Conservation (phyloP, 495 filamentous ascomycete genomes). For the Daldinia decipiens region DNA sequence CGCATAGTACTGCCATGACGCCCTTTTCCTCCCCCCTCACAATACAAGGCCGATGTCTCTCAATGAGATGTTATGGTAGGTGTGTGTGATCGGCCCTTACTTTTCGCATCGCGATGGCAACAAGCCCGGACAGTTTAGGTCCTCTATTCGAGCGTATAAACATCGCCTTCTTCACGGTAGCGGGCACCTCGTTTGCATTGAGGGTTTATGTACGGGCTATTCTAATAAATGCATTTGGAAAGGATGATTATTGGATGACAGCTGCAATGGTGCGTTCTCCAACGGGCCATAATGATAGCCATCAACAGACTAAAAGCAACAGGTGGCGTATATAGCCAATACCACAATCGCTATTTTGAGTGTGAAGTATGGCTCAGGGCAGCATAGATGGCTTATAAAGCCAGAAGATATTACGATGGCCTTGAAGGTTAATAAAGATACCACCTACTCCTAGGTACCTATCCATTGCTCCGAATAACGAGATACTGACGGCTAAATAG, state of each 20-base stretch:
- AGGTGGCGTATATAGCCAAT: not conserved
- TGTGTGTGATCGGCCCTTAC: not conserved
- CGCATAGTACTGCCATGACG: not conserved
- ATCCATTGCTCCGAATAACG: too few relatives aligned
- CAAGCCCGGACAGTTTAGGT: not conserved
- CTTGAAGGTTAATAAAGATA: not conserved
- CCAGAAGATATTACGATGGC: not conserved
- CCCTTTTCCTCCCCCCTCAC: not conserved
- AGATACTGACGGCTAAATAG: not conserved
- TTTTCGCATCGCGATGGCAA: not conserved
- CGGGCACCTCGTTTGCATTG: not conserved
- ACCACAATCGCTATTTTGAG: not conserved
- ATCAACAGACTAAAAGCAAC: not conserved
- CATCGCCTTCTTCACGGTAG: not conserved
- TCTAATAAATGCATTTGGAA: not conserved
- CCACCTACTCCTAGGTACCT: too few relatives aligned
- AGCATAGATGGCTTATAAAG: not conserved
- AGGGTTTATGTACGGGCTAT: not conserved
- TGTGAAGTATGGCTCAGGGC: not conserved
- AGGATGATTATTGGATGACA: slow-evolving; percentile 3
- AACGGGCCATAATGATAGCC: not conserved
- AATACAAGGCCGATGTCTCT: not conserved
- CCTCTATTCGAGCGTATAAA: not conserved
- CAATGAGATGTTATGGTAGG: not conserved
- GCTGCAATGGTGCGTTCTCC: not conserved